Conservation (phyloP, 257 asterid genomes). For the Solanum tarapatanum region DNA sequence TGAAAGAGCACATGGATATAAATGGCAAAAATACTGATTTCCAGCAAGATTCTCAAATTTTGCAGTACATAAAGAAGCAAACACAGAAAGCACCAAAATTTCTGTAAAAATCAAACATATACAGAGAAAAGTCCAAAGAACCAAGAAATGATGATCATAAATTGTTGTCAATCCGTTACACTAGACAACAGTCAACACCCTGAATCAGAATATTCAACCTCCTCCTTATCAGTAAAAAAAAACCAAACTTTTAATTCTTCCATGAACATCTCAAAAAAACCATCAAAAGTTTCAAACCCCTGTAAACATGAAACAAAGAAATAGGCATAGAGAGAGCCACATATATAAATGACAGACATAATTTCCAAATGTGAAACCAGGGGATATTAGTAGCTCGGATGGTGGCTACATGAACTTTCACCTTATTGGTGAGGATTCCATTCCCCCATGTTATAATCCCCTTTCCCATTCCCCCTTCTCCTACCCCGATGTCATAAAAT, state of each 20-base stretch:
- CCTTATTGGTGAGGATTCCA: not conserved
- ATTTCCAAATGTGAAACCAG: not conserved
- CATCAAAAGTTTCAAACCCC: not conserved
- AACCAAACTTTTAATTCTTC: not conserved
- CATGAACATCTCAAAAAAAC: not conserved
- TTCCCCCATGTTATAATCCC: not conserved
- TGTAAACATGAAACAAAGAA: not conserved
- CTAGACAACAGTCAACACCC: not conserved
- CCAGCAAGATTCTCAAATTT: not conserved
- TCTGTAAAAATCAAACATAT: not conserved
- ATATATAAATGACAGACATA: not conserved
- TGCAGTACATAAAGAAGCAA: not conserved
- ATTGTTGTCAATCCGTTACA: slow-evolving; percentile 2
- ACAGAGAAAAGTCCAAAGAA: not conserved
- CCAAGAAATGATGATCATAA: not conserved
- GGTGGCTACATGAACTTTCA: not conserved
- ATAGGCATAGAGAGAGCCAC: not conserved
- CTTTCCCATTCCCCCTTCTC: not conserved
- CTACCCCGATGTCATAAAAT: not conserved
- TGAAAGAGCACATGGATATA: not conserved
- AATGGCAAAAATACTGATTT: not conserved
- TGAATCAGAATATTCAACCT: not conserved
- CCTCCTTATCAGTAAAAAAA: not conserved
- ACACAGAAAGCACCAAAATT: not conserved
- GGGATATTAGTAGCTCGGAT: not conserved